Conservation (phyloP, 2,329 filamentous ascomycete species). For the Bipolaris cookei region DNA sequence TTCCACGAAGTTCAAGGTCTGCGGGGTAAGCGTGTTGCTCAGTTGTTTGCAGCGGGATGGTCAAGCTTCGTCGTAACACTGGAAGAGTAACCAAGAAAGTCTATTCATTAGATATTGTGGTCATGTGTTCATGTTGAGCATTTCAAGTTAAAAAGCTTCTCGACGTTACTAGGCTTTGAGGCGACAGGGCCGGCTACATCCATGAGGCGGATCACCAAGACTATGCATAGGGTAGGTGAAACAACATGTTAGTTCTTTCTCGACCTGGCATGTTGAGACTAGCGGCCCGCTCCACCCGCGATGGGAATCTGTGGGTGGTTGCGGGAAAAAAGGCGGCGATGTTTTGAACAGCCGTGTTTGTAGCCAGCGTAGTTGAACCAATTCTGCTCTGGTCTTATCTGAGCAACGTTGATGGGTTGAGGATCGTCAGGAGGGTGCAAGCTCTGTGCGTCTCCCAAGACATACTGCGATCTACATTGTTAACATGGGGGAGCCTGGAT, state of each 20-base stretch:
- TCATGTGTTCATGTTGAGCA: background rate
- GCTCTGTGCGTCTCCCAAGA: background rate
- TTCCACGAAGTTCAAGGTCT: conserved; percentile 33
- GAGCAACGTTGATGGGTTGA: background rate
- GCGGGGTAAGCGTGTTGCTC: conserved; percentile 24
- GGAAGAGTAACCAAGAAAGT: background rate
- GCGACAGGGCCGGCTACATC: too few species aligned
- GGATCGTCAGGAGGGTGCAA: background rate
- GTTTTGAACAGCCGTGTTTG: conserved; percentile 24
- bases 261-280: too few species aligned
- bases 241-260: too few species aligned
- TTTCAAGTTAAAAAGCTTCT: too few species aligned
- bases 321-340: background rate
- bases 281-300: conserved; percentile 15
- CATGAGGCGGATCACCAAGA: too few species aligned
- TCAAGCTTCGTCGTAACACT: conserved; percentile 30
- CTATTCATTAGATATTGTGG: background rate
- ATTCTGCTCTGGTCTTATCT: background rate
- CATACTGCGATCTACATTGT: background rate
- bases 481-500: conserved; percentile 29
- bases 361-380: conserved; percentile 28
- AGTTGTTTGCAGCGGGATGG: conserved; percentile 36
- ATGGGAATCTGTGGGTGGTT: conserved; percentile 8
- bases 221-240: too few species aligned
- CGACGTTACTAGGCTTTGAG: too few species aligned